Evolutionary conservation across 495 filamentous ascomycete genomes (phyloP).

Genomic region (Xylaria curta): DNA sequence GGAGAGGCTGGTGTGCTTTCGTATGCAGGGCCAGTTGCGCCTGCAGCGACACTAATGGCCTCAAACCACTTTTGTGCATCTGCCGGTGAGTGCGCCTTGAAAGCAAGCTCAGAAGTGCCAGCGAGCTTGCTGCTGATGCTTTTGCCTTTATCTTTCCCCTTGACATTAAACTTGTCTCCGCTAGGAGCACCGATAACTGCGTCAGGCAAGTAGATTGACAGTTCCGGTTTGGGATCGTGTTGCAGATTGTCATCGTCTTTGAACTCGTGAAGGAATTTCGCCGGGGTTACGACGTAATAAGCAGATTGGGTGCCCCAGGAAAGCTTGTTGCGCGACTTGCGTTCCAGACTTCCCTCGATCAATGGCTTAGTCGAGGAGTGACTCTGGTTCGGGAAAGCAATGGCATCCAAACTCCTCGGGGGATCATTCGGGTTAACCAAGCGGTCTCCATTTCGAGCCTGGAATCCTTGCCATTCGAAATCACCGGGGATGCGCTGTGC

Average conservation of each 20-base stretch:
- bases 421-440: constrained; percentile 83
- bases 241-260: constrained; percentile 87
- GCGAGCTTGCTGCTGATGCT: constrained; percentile 59
- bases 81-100: constrained; percentile 71
- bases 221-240: constrained; percentile 81
- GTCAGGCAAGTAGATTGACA: constrained; percentile 91
- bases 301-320: constrained; percentile 76
- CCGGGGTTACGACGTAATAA: constrained; percentile 89
- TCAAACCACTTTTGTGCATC: constrained; percentile 85
- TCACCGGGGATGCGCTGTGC: constrained; percentile 82
- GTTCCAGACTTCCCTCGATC: constrained; percentile 85
- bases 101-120: constrained; percentile 58
- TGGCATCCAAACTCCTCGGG: constrained; percentile 70
- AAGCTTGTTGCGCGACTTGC: constrained; percentile 79
- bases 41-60: constrained; percentile 62
- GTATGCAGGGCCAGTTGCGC: constrained; percentile 43
- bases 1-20: constrained; percentile 38
- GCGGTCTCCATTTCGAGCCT: constrained; percentile 66
- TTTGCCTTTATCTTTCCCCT: constrained; percentile 81
- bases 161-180: constrained; percentile 88
- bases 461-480: constrained; percentile 91
- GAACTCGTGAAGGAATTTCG: constrained; percentile 92
- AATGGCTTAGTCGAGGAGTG: constrained; percentile 80
- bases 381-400: constrained; percentile 86
- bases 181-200: constrained; percentile 76